Evolutionary conservation across 139 green algal species (phyloP), one percentile per base, ranked within the genome.

Genomic region (Deuterostichococcus epilithicus): DNA sequence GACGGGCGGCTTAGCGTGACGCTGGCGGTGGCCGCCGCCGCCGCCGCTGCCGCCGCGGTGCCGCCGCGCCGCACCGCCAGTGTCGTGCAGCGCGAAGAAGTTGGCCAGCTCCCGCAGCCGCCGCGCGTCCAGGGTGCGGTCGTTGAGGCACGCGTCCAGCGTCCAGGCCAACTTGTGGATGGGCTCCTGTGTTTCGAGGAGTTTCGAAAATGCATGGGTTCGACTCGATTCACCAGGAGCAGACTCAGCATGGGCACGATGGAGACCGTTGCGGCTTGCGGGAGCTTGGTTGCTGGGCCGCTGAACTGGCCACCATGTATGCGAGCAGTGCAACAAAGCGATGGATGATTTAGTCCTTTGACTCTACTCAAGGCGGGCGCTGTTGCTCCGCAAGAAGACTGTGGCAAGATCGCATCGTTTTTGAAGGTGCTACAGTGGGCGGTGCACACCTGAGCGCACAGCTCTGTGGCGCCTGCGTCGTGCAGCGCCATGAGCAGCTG

Each of bases 401-500:
- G n/a, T n/a, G n/a, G n/a, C n/a, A n/a, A n/a, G n/a, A n/a, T n/a
- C n/a, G n/a, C n/a, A n/a, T n/a, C n/a, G n/a, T n/a, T n/a, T n/a
- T n/a, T n/a, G n/a, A 52, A 52, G 42, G 8, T 52, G 42, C 8
- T 52, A 8, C 13, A 13, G 8, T 13, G 13, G 42, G 42, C 10
- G 63, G 5, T 30, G 10, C 63, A 20, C 34, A 73, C 68, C 68
- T 73, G 32, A 18, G 5, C 36, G 69, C 76, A 79, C 38, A 89
- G 60, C 73, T 87, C 78, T 1, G 68, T 78, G 60, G 77, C 70
- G 5, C 81, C 81, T 15, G 69, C 79, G 76, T 96, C 91, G 75
- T 96, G 91, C 38, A 95, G 86, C 58, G 83, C 81, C 91, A 96
- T 96, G 35, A 95, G 86, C 75, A 96, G 87, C 75, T 86, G 89